phyloP scores from a whole-genome alignment of 2,329 filamentous ascomycete genomes.

The Metarhizium anisopliae region DNA sequence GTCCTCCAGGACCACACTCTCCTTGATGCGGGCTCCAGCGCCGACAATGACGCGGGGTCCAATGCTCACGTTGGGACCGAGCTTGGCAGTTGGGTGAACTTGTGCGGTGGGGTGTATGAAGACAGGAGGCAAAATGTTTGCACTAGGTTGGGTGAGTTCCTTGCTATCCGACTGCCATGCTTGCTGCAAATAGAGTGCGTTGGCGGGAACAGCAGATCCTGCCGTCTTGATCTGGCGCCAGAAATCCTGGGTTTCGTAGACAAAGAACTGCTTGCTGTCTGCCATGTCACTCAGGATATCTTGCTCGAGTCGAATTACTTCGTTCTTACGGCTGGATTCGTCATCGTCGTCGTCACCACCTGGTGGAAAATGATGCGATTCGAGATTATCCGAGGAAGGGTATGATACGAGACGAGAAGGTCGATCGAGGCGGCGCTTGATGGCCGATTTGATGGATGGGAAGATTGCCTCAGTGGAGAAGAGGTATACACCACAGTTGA shows the following conservation, averaged over 20 bases:
- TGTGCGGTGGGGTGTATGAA: conserved; percentile 89
- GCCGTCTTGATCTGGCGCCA: conserved; percentile 99
- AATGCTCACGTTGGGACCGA: conserved; percentile 93
- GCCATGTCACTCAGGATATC: conserved; percentile 93
- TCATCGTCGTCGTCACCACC: conserved; percentile 47
- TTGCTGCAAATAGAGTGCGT: conserved; percentile 92
- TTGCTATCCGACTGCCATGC: conserved; percentile 70
- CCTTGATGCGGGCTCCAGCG: conserved; percentile 85
- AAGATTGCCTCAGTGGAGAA: conserved; percentile 95
- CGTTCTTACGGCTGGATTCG: conserved; percentile 69
- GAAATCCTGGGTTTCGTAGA: conserved; percentile 97
- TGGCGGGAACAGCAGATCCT: conserved; percentile 91
- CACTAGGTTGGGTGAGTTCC: conserved; percentile 74
- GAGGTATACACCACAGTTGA: conserved; percentile 98
- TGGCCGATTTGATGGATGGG: conserved; percentile 85
- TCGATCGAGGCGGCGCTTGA: conserved; percentile 89
- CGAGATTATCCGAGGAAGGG: conserved; percentile 89
- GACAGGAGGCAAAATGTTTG: conserved; percentile 83
- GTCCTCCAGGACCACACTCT: conserved; percentile 91
- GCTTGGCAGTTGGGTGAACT: conserved; percentile 90
- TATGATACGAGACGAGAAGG: conserved; percentile 81
- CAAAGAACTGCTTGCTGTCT: conserved; percentile 96
- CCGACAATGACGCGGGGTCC: conserved; percentile 81
- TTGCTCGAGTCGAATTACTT: conserved; percentile 91
- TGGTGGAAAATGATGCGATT: conserved; percentile 46